Evolutionary conservation across 495 filamentous ascomycete species (phyloP), one percentile per base, ranked within the genome.

Genomic region (Lasiosphaeria ovina): DNA sequence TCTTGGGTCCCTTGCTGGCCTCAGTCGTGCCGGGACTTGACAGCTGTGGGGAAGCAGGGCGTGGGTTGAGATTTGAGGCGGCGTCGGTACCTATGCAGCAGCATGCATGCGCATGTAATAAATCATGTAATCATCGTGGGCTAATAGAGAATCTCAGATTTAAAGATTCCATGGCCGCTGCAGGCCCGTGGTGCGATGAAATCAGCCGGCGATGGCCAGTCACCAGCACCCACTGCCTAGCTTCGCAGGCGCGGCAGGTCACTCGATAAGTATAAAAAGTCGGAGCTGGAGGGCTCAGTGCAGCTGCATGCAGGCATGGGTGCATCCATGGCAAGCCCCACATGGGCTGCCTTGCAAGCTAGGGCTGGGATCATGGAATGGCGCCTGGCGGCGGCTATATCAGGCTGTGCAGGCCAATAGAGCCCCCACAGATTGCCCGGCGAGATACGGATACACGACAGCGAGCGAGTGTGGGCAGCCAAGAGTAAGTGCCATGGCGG

Each of bases 181-280:
- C 24, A 54, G 34, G 51, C 16, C 34, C 33, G 32, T 53, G 11
- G 12, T 16, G 51, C 33, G 35, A 2, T 6, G 35, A 14, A 56
- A 47, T 35, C 54, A 56, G 54, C 32, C 42, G 45, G 35, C 33
- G 54, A 40, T 56, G 10, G 24, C 38, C n/a, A 33, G 54, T 16
- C 17, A 56, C 32, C 50, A 12, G 8, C 8, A n/a, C n/a, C 34
- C 42, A 12, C 38, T n/a, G 3, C 7, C 17, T 16, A 10, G 54
- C 12, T 12, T 45, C 12, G 10, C 47, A 40, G 54, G 12, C 9
- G 17, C 24, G n/a, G 42, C 24, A 31, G 17, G 54, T 56, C 54
- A 45, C 54, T 44, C 42, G 12, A 24, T 14, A 56, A 34, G 54
- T 56, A 8, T 56, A 56, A 48, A 56, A 56, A 48, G 32, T 52